phyloP scores from a whole-genome alignment of 1,139 yeast species.

The Diutina catenulata region DNA sequence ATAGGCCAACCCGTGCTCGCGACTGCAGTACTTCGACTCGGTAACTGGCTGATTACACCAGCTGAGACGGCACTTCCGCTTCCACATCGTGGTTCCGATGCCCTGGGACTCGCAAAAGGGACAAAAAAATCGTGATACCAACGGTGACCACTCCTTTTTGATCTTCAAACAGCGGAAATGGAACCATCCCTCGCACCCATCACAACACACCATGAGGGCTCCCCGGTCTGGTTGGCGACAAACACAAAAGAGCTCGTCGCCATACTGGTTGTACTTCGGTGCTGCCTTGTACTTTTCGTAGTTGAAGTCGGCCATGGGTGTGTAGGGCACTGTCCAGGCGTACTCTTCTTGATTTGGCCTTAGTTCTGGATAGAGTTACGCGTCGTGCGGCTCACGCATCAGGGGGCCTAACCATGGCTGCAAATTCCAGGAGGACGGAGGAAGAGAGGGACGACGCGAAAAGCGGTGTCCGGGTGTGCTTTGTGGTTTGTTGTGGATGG shows the following conservation, averaged over 20 bases:
- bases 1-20: constrained; percentile 56
- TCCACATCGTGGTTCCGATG: constrained; percentile 45
- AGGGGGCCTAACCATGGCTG: no score
- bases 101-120: constrained; percentile 55
- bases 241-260: constrained; percentile 64
- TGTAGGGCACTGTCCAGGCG: no score
- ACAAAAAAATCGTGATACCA: constrained; percentile 62
- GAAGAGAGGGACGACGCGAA: no score
- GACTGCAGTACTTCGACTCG: constrained; percentile 61
- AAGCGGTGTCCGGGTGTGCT: no score
- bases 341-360: no score
- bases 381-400: no score
- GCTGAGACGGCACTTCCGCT: constrained; percentile 57
- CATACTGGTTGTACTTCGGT: constrained; percentile 32
- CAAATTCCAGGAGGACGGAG: no score
- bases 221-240: constrained; percentile 78
- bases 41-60: constrained; percentile 50
- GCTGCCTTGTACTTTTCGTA: constrained; percentile 32
- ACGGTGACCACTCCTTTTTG: constrained; percentile 36
- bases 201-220: constrained; percentile 84
- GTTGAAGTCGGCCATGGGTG: no score
- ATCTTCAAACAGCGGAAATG: constrained; percentile 73
- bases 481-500: no score
- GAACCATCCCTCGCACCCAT: constrained; percentile 93
- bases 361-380: no score